Base-by-base conservation (phyloP, 164 flowering plant species). In the Nymphaea colorata region DNA sequence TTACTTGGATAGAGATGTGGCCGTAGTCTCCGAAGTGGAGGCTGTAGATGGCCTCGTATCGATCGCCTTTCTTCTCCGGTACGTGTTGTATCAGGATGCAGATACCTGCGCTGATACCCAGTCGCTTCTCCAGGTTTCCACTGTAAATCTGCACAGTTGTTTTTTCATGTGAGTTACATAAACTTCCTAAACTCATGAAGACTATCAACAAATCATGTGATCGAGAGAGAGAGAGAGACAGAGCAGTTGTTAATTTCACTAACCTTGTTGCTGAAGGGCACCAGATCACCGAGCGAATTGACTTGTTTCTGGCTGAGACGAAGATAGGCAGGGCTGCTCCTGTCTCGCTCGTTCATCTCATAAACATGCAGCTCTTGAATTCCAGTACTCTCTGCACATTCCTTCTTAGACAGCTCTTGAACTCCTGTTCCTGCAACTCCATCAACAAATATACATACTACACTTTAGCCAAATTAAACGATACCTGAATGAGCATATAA, bases 21-120 rank as follows among this genome's bases (percentile, higher is more conserved):
- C 93, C 93, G 72, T 85, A 85, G 51, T 85, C 86, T 0, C 93
- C 93, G 47, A 88, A 85, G 86, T 88, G 77, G 73, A 88, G 85
- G 78, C 91, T 86, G 83, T 76, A 86, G 3, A 75, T 82, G 4
- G 93, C 91, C 72, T 88, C 90, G 72, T 83, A 88, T 10, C 89
- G 72, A 74, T 86, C 89, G 2, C 90, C 93, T 41, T 82, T 82
- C 73, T 84, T 83, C 68, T 80, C 87, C 11, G 87, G 85, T 18
- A 74, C 80, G 59, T 86, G 76, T 47, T 82, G 80, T 77, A 86
- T 84, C 68, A 86, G 67, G 11, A 86, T 64, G 71, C 89, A 83
- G 4, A 88, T 18, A 5, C 93, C 93, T 0, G 89, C 61, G 4
- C 89, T 86, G 18, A 86, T 76, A 2, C 93, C 93, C 7, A 86